A percentile compares a stretch with the other conserved stretches of the same genome.
Conservation (phyloP, 495 filamentous ascomycete species). For the Terfezia boudieri region DNA sequence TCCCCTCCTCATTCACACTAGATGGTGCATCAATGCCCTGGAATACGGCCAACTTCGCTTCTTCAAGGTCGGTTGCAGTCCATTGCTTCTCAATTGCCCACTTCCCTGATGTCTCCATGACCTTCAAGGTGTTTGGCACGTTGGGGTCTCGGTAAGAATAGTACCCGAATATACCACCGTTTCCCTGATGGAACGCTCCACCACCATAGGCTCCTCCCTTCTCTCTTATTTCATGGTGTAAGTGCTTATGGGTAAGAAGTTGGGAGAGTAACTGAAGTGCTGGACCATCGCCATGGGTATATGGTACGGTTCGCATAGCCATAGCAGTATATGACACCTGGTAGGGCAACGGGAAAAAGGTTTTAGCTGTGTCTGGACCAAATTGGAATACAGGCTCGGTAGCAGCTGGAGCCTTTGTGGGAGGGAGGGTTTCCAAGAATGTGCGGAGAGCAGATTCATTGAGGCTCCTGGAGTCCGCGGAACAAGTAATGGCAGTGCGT, state of each 20-base stretch:
- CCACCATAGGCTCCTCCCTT: conserved; percentile 95
- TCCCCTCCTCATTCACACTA: conserved; percentile 70
- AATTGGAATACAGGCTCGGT: conserved; percentile 15
- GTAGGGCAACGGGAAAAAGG: conserved; percentile 86
- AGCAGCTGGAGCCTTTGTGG: conserved; percentile 15
- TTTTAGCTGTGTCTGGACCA: conserved; percentile 31
- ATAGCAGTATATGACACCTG: conserved; percentile 85
- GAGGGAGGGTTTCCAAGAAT: conserved; percentile 31
- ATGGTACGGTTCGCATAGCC: conserved; percentile 64
- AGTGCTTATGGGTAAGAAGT: conserved; percentile 87
- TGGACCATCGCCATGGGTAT: conserved; percentile 49
- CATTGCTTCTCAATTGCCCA: conserved; percentile 71
- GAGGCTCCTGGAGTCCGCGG: conserved; percentile 36
- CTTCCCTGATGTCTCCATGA: conserved; percentile 61
- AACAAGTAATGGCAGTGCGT: conserved; percentile 72
- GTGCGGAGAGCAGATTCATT: conserved; percentile 53
- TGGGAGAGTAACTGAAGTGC: conserved; percentile 72
- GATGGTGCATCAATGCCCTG: conserved; percentile 84
- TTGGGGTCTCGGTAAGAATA: conserved; percentile 97
- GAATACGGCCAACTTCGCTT: conserved; percentile 88
- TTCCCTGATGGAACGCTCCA: conserved; percentile 54
- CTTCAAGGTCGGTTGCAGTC: conserved; percentile 73
- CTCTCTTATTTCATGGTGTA: conserved; percentile 93
- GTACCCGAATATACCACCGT: conserved; percentile 76
- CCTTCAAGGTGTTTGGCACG: conserved; percentile 61